phyloP scores from a whole-genome alignment of 768 basidiomycete species.

The Amanita thiersii region DNA sequence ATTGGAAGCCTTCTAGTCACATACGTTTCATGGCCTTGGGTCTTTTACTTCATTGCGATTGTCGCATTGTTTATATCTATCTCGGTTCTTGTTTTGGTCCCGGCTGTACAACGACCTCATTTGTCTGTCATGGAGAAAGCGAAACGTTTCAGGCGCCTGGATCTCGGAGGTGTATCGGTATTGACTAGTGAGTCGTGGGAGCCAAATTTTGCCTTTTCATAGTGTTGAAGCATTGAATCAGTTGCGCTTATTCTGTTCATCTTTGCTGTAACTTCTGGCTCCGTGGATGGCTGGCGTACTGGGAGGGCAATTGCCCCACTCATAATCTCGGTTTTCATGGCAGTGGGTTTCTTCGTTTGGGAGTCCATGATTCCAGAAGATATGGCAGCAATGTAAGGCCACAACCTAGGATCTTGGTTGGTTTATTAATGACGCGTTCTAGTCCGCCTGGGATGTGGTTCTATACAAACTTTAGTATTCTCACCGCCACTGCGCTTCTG shows the following conservation, averaged over 20 bases:
- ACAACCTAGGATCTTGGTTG: background rate
- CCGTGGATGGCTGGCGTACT: slow-evolving; percentile 40
- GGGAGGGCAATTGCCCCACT: slow-evolving; percentile 38
- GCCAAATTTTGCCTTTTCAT: background rate
- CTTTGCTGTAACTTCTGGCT: slow-evolving; percentile 36
- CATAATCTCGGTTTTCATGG: slow-evolving; percentile 32
- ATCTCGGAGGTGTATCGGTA: slow-evolving; percentile 28
- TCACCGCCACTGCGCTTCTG: slow-evolving; percentile 27
- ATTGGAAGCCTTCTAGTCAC: slow-evolving; percentile 36
- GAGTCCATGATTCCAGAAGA: slow-evolving; percentile 32
- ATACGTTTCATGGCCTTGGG: slow-evolving; percentile 37
- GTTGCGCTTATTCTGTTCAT: slow-evolving; percentile 25
- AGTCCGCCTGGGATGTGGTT: slow-evolving; percentile 37
- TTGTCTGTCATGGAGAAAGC: slow-evolving; percentile 1
- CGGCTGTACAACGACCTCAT: slow-evolving; percentile 12
- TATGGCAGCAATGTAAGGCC: slow-evolving; percentile 35
- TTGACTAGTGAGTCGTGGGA: slow-evolving; percentile 22
- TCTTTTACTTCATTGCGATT: slow-evolving; percentile 41
- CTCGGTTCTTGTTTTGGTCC: slow-evolving; percentile 25
- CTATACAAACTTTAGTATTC: slow-evolving; percentile 30
- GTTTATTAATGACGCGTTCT: background rate
- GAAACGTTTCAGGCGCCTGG: slow-evolving; percentile 21
- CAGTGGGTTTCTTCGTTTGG: slow-evolving; percentile 41
- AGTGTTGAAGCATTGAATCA: background rate
- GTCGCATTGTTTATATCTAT: slow-evolving; percentile 24